phyloP scores from a whole-genome alignment of 108 stramenopile genomes.

The Pseudonitzschia multiseries region DNA sequence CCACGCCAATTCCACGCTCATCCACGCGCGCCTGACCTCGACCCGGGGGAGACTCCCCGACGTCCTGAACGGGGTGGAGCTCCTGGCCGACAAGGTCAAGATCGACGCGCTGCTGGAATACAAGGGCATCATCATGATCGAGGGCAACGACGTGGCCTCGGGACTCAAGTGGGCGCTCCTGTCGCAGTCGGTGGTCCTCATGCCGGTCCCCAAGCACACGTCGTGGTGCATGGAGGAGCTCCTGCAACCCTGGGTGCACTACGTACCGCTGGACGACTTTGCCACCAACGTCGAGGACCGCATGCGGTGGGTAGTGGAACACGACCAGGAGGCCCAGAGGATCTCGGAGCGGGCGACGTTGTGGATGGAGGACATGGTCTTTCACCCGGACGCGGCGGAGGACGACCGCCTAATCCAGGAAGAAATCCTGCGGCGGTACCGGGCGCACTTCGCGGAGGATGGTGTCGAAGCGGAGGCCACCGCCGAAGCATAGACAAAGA shows the following conservation, averaged over 20 bases:
- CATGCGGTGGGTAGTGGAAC: slow-evolving; percentile 69
- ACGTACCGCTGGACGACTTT: slow-evolving; percentile 64
- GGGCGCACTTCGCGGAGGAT: slow-evolving; percentile 29
- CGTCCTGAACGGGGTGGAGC: slow-evolving; percentile 42
- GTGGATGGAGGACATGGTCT: slow-evolving; percentile 72
- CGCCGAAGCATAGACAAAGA: no score
- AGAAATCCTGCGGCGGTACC: slow-evolving; percentile 48
- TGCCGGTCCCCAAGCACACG: slow-evolving; percentile 64
- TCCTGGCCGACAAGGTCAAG: slow-evolving; percentile 33
- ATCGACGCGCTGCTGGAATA: slow-evolving; percentile 35
- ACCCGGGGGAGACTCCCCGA: slow-evolving; percentile 49
- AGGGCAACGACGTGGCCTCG: slow-evolving; percentile 83
- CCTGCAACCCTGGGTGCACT: slow-evolving; percentile 79
- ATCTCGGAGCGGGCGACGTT: slow-evolving; percentile 69
- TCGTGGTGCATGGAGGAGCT: slow-evolving; percentile 80
- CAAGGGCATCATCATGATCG: slow-evolving; percentile 65
- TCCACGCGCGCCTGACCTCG: slow-evolving; percentile 66
- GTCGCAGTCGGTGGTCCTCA: slow-evolving; percentile 68
- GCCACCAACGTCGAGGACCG: slow-evolving; percentile 63
- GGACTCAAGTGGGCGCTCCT: slow-evolving; percentile 73
- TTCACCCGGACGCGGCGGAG: slow-evolving; percentile 55
- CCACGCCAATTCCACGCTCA: slow-evolving; percentile 51
- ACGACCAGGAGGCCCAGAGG: slow-evolving; percentile 56
- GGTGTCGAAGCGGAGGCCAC: not conserved
- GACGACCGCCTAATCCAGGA: slow-evolving; percentile 51